Evolutionary conservation across 305 asterid species (phyloP).

Genomic region (Fraxinus xanthoxyloides): DNA sequence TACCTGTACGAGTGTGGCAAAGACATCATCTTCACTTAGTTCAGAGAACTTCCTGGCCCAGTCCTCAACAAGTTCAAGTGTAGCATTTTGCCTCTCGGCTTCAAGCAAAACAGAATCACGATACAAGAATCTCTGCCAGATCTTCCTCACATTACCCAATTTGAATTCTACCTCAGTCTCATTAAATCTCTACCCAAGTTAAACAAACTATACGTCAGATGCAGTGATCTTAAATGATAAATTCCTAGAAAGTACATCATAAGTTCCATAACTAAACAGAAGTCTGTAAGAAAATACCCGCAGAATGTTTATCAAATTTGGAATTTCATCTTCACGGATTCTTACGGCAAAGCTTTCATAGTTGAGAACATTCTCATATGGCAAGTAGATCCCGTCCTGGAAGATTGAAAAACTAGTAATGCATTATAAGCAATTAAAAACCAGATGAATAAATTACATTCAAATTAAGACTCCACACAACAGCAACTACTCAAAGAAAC

Average conservation of each 20-base stretch:
- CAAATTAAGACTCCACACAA: not conserved
- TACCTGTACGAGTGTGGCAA: conserved; percentile 86
- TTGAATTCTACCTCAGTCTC: conserved; percentile 76
- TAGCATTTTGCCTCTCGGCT: conserved; percentile 74
- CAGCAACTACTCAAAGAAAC: not conserved
- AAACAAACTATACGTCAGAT: not conserved
- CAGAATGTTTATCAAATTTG: conserved; percentile 65
- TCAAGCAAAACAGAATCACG: conserved; percentile 79
- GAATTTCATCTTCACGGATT: conserved; percentile 80
- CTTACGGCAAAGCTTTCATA: conserved; percentile 93
- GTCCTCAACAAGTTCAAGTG: conserved; percentile 46
- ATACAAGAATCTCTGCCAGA: conserved; percentile 92
- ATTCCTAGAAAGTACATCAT: not conserved
- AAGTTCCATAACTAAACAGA: not conserved
- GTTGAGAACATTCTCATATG: conserved; percentile 83
- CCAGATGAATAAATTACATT: not conserved
- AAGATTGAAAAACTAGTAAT: not conserved
- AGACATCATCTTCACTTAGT: conserved; percentile 67
- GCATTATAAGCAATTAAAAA: not conserved
- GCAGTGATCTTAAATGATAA: not conserved
- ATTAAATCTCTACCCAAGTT: conserved; percentile 48
- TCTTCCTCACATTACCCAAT: conserved; percentile 67
- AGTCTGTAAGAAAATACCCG: conserved; percentile 53
- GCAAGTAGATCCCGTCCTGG: conserved; percentile 92
- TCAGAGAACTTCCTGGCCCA: conserved; percentile 70